Evolutionary conservation across 2,329 filamentous ascomycete genomes (phyloP).

Genomic region (Hirsutella rhossiliensis): DNA sequence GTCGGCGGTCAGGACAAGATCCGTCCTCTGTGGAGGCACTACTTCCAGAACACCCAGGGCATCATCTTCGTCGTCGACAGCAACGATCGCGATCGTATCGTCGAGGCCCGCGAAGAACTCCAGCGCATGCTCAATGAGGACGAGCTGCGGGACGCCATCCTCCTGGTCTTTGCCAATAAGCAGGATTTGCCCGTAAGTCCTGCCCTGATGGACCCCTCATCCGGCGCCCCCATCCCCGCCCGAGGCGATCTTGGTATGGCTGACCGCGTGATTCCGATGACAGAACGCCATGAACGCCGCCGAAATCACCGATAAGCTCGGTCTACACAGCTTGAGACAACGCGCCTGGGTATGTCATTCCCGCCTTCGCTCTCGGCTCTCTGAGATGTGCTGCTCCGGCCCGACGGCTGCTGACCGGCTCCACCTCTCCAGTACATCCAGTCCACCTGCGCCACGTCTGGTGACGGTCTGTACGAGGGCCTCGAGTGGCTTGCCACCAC

Average conservation of each 20-base stretch:
- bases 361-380: neutral
- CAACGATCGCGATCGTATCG: slow-evolving; percentile 96
- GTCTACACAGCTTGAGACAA: slow-evolving; percentile 96
- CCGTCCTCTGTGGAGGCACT: slow-evolving; percentile 97
- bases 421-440: slow-evolving; percentile 70
- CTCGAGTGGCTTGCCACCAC: slow-evolving; percentile 84
- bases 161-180: slow-evolving; percentile 99
- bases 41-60: slow-evolving; percentile 99
- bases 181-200: slow-evolving; percentile 89
- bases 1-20: slow-evolving; percentile 99
- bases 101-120: slow-evolving; percentile 91
- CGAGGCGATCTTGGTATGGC: neutral
- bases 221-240: neutral
- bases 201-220: neutral
- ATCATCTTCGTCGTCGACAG: slow-evolving; percentile 99
- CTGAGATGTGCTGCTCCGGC: neutral
- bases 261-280: slow-evolving; percentile 5
- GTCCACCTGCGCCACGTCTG: slow-evolving; percentile 97
- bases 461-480: slow-evolving; percentile 99
- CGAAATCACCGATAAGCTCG: slow-evolving; percentile 99
- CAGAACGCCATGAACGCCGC: slow-evolving; percentile 99
- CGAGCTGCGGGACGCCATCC: slow-evolving; percentile 91
- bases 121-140: slow-evolving; percentile 98
- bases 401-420: slow-evolving; percentile 4
- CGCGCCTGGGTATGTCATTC: slow-evolving; percentile 80